Evolutionary conservation across 768 basidiomycete genomes (phyloP).

Genomic region (Hygrocybe punicea): DNA sequence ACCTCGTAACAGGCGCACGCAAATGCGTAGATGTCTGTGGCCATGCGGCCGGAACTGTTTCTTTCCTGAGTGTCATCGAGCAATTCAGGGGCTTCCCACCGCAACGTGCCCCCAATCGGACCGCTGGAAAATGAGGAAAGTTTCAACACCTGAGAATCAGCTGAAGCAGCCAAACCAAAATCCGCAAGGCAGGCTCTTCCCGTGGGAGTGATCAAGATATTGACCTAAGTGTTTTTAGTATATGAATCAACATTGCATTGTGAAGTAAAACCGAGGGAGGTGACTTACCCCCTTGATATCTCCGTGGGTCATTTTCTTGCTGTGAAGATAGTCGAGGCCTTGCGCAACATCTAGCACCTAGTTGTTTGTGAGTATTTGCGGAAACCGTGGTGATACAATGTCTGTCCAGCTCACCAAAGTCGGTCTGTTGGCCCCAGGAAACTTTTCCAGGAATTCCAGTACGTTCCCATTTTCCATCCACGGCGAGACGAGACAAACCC

Average conservation of each 20-base stretch:
- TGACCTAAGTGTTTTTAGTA: slow-evolving; percentile 8
- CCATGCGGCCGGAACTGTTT: slow-evolving; percentile 11
- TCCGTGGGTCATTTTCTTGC: slow-evolving; percentile 15
- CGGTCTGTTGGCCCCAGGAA: slow-evolving; percentile 16
- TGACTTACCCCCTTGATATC: slow-evolving; percentile 15
- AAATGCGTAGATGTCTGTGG: slow-evolving; percentile 35
- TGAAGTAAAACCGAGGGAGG: neutral
- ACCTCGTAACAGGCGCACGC: slow-evolving; percentile 36
- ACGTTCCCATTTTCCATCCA: slow-evolving; percentile 40
- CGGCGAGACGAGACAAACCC: slow-evolving; percentile 37
- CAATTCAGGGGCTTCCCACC: slow-evolving; percentile 20
- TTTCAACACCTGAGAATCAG: slow-evolving; percentile 12
- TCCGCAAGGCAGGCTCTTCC: slow-evolving; percentile 17
- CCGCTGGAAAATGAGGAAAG: slow-evolving; percentile 11
- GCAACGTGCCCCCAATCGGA: slow-evolving; percentile 11
- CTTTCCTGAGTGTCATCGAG: slow-evolving; percentile 8
- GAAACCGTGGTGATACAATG: neutral
- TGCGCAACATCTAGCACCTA: slow-evolving; percentile 15
- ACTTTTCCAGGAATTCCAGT: slow-evolving; percentile 21
- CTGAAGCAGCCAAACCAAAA: slow-evolving; percentile 19
- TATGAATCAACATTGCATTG: neutral
- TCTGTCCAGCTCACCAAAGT: slow-evolving; percentile 5
- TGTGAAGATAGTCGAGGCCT: slow-evolving; percentile 12
- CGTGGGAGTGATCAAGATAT: slow-evolving; percentile 15
- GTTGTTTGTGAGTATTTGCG: neutral